Percentiles rank a stretch among this genome's conserved stretches.
Evolutionary conservation across 352 stramenopile species (phyloP).

Genomic region (Phytophthora megakarya): DNA sequence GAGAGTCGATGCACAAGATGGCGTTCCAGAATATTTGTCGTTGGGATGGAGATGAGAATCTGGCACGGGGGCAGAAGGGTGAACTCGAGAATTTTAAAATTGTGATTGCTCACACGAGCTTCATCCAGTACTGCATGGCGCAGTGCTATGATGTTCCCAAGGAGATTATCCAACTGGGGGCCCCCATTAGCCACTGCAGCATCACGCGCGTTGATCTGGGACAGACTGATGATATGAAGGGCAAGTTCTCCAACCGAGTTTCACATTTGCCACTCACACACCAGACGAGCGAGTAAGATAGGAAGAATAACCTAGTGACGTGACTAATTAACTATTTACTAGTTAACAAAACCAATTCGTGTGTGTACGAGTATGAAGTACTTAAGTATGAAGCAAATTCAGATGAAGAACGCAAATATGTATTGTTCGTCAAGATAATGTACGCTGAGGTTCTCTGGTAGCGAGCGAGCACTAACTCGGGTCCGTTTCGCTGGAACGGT

Average conservation of each 20-base stretch:
- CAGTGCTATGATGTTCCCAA: constrained; percentile 68
- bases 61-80: constrained; percentile 25
- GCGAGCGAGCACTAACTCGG: constrained; percentile 4
- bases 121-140: constrained; percentile 78
- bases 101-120: constrained; percentile 77
- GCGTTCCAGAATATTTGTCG: constrained; percentile 74
- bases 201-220: constrained; percentile 71
- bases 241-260: constrained; percentile 67
- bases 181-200: constrained; percentile 76
- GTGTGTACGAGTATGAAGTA: no score
- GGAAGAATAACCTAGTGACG: constrained; percentile 16
- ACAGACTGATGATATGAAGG: constrained; percentile 51
- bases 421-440: constrained; percentile 24
- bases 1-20: constrained; percentile 78
- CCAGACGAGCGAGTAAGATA: constrained; percentile 70
- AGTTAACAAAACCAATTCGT: neutral
- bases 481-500: constrained; percentile 23
- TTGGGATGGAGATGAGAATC: constrained; percentile 44
- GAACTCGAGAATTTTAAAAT: constrained; percentile 69
- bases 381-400: neutral
- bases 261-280: constrained; percentile 72
- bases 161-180: constrained; percentile 78
- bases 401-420: constrained; percentile 19
- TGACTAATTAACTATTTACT: constrained; percentile 21
- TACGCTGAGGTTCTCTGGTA: constrained; percentile 13